Evolutionary conservation across 2,329 filamentous ascomycete genomes (phyloP).

Genomic region (Bipolaris victoriae): DNA sequence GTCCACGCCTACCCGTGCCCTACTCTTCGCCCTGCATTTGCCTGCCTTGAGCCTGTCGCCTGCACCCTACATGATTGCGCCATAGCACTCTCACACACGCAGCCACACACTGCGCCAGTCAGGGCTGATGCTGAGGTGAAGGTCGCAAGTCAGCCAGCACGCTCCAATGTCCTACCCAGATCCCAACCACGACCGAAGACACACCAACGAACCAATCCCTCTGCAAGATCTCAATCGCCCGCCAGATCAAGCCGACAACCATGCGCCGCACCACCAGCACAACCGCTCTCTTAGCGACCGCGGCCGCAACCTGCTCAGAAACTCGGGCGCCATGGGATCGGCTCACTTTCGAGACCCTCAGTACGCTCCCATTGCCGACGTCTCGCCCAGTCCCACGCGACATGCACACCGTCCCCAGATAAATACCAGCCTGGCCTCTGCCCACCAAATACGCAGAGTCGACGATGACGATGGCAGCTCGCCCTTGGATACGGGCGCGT

Average conservation of each 20-base stretch:
- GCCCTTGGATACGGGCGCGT: constrained; percentile 54
- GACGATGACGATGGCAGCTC: constrained; percentile 48
- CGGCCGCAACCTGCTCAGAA: constrained; percentile 55
- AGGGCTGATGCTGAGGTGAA: constrained; percentile 40
- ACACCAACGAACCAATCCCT: constrained; percentile 70
- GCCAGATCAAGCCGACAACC: constrained; percentile 43
- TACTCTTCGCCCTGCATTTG: constrained; percentile 14
- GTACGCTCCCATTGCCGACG: constrained; percentile 61
- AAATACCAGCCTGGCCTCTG: constrained; percentile 44
- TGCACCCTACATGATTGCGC: constrained; percentile 25
- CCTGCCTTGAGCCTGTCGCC: not conserved
- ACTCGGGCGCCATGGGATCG: constrained; percentile 51
- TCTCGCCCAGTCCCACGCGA: constrained; percentile 57
- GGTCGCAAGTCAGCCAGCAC: constrained; percentile 33
- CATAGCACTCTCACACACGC: constrained; percentile 19
- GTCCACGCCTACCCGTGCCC: not conserved
- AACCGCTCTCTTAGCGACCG: constrained; percentile 58
- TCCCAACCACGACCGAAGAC: constrained; percentile 54
- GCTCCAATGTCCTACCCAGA: constrained; percentile 58
- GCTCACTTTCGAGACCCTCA: constrained; percentile 49
- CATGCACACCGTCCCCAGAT: constrained; percentile 38
- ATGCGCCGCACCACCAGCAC: constrained; percentile 36
- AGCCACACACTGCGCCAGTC: constrained; percentile 26
- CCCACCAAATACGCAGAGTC: constrained; percentile 33
- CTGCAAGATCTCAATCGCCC: constrained; percentile 62